Percentiles rank a stretch among this genome's conserved stretches.
These are phyloP conservation scores for Rhodomyrtus tomentosa DNA, from an alignment of 345 rosid genomes.

Conservation along the genomic window DNA sequence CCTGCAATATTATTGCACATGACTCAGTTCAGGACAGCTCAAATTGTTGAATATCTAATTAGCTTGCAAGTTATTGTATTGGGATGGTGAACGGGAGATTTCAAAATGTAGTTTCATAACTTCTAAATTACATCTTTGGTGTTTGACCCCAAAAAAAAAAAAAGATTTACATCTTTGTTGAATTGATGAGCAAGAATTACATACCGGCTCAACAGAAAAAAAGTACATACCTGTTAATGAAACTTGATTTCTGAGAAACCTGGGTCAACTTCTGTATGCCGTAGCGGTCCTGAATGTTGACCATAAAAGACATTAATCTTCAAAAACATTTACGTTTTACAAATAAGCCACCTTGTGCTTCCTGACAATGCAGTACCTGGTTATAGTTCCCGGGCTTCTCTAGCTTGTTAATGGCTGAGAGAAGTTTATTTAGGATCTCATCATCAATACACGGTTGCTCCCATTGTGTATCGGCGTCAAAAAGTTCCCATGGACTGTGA, in stretches of 20 bases:
- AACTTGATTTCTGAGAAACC: conserved; percentile 54
- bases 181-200: neutral
- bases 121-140: neutral
- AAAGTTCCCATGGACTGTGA: conserved; percentile 99
- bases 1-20: conserved; percentile 27
- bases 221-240: conserved; percentile 60
- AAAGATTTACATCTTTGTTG: neutral
- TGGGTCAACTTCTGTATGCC: conserved; percentile 76
- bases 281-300: conserved; percentile 55
- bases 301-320: neutral
- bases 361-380: conserved; percentile 29
- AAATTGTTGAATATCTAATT: neutral
- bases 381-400: conserved; percentile 43
- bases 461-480: conserved; percentile 57
- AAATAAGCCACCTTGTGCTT: neutral
- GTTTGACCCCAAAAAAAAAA: too few species aligned
- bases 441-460: conserved; percentile 68
- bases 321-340: neutral
- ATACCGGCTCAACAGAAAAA: neutral
- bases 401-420: conserved; percentile 44
- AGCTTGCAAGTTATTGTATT: neutral
- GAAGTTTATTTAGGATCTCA: conserved; percentile 32
- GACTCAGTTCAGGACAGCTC: neutral
- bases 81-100: neutral
- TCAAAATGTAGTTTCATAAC: neutral